phyloP scores from a whole-genome alignment of 2,329 filamentous ascomycete genomes.

The Pseudocercospora macadamiae region DNA sequence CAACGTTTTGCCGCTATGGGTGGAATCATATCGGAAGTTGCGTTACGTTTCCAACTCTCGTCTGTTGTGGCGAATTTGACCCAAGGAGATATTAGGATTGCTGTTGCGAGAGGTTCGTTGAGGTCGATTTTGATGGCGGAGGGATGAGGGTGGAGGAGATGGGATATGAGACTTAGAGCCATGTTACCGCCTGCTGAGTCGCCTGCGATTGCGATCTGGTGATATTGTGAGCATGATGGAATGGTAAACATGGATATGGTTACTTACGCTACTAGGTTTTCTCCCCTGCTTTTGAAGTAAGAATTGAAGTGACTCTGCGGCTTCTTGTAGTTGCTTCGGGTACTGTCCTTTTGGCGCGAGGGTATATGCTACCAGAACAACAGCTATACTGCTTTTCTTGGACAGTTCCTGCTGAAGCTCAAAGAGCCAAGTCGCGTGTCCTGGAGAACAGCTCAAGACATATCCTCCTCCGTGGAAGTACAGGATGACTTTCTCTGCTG shows the following conservation, averaged over 20 bases:
- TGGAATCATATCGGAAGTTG: slow-evolving; percentile 56
- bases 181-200: slow-evolving; percentile 61
- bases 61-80: slow-evolving; percentile 53
- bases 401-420: slow-evolving; percentile 48
- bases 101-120: slow-evolving; percentile 50
- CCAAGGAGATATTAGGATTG: slow-evolving; percentile 63
- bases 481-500: slow-evolving; percentile 46
- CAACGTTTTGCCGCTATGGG: slow-evolving; percentile 47
- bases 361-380: slow-evolving; percentile 62
- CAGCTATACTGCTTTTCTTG: slow-evolving; percentile 46
- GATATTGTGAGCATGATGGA: slow-evolving; percentile 11
- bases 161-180: slow-evolving; percentile 49
- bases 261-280: slow-evolving; percentile 38
- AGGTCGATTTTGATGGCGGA: slow-evolving; percentile 45
- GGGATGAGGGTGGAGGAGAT: slow-evolving; percentile 61
- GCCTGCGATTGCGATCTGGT: slow-evolving; percentile 51
- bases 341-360: slow-evolving; percentile 51
- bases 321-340: slow-evolving; percentile 54
- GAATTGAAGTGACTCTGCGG: slow-evolving; percentile 47
- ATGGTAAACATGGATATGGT: neutral
- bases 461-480: slow-evolving; percentile 62
- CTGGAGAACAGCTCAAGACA: slow-evolving; percentile 50
- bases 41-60: slow-evolving; percentile 49
- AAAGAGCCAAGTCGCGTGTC: slow-evolving; percentile 54
- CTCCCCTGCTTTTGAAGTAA: slow-evolving; percentile 44